Evolutionary conservation across 2,329 filamentous ascomycete genomes (phyloP).

Genomic region (Cladosporium sphaerospermum): DNA sequence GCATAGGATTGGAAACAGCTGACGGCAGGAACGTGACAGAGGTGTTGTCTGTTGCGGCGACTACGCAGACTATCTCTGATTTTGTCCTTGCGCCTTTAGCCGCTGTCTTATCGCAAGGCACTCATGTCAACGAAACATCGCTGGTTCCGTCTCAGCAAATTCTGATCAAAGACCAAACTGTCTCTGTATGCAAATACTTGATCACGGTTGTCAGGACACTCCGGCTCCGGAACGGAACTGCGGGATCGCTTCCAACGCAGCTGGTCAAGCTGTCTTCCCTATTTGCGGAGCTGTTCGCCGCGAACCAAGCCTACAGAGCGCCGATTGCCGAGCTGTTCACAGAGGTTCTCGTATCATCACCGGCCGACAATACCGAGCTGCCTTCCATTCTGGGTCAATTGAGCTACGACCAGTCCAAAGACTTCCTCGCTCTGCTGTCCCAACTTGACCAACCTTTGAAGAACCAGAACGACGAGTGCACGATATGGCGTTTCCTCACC

Average conservation of each 20-base stretch:
- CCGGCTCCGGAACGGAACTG: not conserved
- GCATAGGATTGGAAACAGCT: conserved; percentile 58
- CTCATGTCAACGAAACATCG: not conserved
- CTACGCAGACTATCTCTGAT: conserved; percentile 14
- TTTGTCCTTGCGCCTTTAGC: conserved; percentile 3
- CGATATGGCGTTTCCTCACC: conserved; percentile 80
- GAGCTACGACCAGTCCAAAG: conserved; percentile 72
- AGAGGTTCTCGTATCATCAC: conserved; percentile 64
- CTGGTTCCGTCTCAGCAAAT: conserved; percentile 1
- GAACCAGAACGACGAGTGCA: conserved; percentile 57
- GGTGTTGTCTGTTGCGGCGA: conserved; percentile 65
- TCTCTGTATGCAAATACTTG: conserved; percentile 3
- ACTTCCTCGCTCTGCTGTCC: conserved; percentile 73
- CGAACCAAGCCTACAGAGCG: conserved; percentile 58
- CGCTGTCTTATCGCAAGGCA: conserved; percentile 1
- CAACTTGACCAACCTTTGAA: conserved; percentile 70
- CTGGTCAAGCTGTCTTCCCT: conserved; percentile 75
- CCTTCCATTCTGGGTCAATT: conserved; percentile 92
- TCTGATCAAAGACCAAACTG: conserved; percentile 4
- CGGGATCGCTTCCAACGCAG: conserved; percentile 42
- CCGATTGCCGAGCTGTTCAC: conserved; percentile 65
- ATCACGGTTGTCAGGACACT: conserved; percentile 2
- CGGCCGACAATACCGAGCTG: conserved; percentile 59
- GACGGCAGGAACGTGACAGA: conserved; percentile 47
- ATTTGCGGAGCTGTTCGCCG: conserved; percentile 68